These are phyloP conservation scores for Yamagishiella unicocca DNA, from an alignment of 139 green algal species.

Conservation along the genomic window DNA sequence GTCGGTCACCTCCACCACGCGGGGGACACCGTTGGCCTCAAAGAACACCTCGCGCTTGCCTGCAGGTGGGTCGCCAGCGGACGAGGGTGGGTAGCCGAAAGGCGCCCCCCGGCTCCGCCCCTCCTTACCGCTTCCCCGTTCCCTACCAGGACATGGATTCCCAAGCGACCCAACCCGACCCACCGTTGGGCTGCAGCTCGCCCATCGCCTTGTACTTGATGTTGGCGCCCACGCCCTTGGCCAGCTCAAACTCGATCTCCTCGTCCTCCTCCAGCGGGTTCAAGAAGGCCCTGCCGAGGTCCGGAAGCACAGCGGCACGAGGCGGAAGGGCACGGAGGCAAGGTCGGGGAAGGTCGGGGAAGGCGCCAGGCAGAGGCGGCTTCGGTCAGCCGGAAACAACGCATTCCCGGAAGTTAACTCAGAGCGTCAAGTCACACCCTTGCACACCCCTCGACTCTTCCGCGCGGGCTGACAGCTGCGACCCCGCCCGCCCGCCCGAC, in stretches of 20 bases:
- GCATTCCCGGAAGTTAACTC: too few relatives aligned
- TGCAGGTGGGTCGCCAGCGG: not conserved
- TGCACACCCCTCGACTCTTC: too few relatives aligned
- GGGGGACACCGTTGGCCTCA: constrained; percentile 92
- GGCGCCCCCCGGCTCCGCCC: not conserved
- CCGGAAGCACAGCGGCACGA: too few relatives aligned
- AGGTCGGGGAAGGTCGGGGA: too few relatives aligned
- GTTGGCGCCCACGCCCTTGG: constrained; percentile 60
- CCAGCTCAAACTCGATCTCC: constrained; percentile 73
- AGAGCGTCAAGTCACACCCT: too few relatives aligned
- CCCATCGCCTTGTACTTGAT: constrained; percentile 85
- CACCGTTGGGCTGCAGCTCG: constrained; percentile 81
- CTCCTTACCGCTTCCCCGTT: not conserved
- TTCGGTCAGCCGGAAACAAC: too few relatives aligned
- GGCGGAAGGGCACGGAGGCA: too few relatives aligned
- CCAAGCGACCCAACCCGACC: too few relatives aligned
- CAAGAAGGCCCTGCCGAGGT: constrained; percentile 82
- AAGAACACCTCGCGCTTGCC: constrained; percentile 93
- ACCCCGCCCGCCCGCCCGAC: too few relatives aligned
- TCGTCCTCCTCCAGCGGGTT: constrained; percentile 90
- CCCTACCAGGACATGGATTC: too few relatives aligned
- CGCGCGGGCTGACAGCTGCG: too few relatives aligned
- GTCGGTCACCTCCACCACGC: constrained; percentile 85
- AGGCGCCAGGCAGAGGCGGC: too few relatives aligned
- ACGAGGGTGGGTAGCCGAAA: not conserved